Evolutionary conservation across 2,329 filamentous ascomycete species (phyloP), one percentile per base, ranked within the genome.

Genomic region (Leptographium procerum): DNA sequence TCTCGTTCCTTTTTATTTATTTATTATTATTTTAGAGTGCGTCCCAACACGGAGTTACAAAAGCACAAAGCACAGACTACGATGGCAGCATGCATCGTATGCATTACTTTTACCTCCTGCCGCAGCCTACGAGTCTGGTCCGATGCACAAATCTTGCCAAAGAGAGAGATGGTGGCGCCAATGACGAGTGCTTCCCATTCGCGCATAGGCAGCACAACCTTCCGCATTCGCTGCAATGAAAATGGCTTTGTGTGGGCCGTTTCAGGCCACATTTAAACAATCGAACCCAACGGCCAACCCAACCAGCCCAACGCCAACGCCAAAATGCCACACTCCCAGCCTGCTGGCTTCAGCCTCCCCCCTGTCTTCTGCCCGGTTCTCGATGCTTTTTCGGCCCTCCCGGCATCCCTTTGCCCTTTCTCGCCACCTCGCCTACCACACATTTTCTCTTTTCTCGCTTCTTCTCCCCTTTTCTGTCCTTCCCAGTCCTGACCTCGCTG

Each of bases 231-330:
- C 10, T 11, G 22, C 1, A 16, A 16, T 28, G n/a, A 24, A 22
- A 24, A 47, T 24, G 22, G 9, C 34, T 6, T 48, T 48, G 24
- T 16, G 45, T 48, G 45, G 47, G 16, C 47, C 47, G 47, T n/a
- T 50, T 50, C 26, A 19, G 47, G 47, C 47, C 26, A 29, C 26
- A 19, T 26, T 26, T 14, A 19, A 19, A n/a, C 13, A 22, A 48
- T 31, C 55, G 28, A 56, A 52, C 45, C 50, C 56, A 57, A 47
- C 28, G 52, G 36, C 10, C 56, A 16, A 45, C 56, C 53, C 36
- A 56, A 56, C 43, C 43, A 52, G 56, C 56, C 48, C 56, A 57
- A 57, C 56, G 56, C 55, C 55, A 57, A 36, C 31, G 40, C 43
- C 28, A 52, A 34, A 52, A 28, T 40, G 33, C 52, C 28, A 31